Conservation (phyloP, 768 basidiomycete species). For the Rhodotorula paludigena region DNA sequence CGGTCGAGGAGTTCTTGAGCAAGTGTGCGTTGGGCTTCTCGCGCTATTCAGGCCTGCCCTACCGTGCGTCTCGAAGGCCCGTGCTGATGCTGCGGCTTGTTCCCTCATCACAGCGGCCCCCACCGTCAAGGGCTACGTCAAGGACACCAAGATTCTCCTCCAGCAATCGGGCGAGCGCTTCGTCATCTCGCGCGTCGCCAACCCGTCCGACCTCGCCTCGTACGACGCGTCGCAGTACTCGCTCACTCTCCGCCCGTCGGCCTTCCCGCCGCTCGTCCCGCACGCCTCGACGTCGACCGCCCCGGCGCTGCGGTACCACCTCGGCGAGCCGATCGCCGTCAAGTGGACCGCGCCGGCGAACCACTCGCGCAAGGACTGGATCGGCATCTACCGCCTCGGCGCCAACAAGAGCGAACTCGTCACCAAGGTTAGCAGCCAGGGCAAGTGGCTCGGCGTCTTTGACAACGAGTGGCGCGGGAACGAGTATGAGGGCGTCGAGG, state of each 20-base stretch:
- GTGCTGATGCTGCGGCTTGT: too few relatives aligned
- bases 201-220: slow-evolving; percentile 64
- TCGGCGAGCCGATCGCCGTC: slow-evolving; percentile 82
- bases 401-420: slow-evolving; percentile 78
- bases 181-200: slow-evolving; percentile 84
- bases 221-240: slow-evolving; percentile 78
- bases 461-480: slow-evolving; percentile 92
- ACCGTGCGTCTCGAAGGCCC: slow-evolving; percentile 56
- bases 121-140: slow-evolving; percentile 76
- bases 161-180: slow-evolving; percentile 86
- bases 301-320: slow-evolving; percentile 60
- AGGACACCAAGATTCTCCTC: slow-evolving; percentile 84
- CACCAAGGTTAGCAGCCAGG: slow-evolving; percentile 76
- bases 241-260: slow-evolving; percentile 57
- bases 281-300: slow-evolving; percentile 26
- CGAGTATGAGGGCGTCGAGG: slow-evolving; percentile 51
- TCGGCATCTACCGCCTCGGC: slow-evolving; percentile 65
- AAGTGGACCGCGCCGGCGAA: slow-evolving; percentile 78
- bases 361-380: slow-evolving; percentile 92
- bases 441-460: slow-evolving; percentile 89
- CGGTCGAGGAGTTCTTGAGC: slow-evolving; percentile 85
- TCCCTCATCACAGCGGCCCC: slow-evolving; percentile 78
- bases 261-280: slow-evolving; percentile 29
- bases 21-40: slow-evolving; percentile 53
- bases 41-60: slow-evolving; percentile 44